phyloP scores from a whole-genome alignment of 75 land plant species.

The Cunninghamia lanceolata region DNA sequence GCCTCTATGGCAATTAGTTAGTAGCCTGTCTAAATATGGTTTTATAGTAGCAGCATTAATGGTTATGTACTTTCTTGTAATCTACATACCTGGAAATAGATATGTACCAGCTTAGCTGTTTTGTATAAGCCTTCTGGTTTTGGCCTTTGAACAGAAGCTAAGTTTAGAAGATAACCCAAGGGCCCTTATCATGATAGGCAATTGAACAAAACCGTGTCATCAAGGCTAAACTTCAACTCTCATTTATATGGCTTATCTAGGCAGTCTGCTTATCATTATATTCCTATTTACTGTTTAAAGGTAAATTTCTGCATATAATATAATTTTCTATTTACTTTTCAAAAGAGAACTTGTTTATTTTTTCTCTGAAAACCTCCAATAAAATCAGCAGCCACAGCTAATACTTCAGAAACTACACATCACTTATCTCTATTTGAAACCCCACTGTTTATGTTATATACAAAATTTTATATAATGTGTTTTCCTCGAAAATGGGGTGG shows the following conservation, averaged over 20 bases:
- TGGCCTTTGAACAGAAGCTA: not conserved
- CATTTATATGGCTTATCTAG: not conserved
- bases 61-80: not conserved
- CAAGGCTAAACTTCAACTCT: not conserved
- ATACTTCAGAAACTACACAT: not conserved
- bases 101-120: not conserved
- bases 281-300: not conserved
- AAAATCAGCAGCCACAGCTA: not conserved
- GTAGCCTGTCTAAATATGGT: not conserved
- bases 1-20: not conserved
- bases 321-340: not conserved
- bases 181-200: too few relatives aligned
- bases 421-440: not conserved
- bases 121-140: not conserved
- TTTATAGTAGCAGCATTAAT: not conserved
- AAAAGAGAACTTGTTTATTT: not conserved
- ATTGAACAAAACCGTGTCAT: not conserved
- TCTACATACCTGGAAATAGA: not conserved
- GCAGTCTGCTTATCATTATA: not conserved
- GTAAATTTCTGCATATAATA: not conserved
- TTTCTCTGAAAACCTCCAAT: not conserved
- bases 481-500: not conserved
- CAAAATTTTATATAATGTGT: not conserved
- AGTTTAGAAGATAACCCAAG: not conserved
- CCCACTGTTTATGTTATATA: too few relatives aligned